These are phyloP conservation scores for Pleurotus giganteus DNA, from an alignment of 768 basidiomycete genomes.

Conservation along the genomic window DNA sequence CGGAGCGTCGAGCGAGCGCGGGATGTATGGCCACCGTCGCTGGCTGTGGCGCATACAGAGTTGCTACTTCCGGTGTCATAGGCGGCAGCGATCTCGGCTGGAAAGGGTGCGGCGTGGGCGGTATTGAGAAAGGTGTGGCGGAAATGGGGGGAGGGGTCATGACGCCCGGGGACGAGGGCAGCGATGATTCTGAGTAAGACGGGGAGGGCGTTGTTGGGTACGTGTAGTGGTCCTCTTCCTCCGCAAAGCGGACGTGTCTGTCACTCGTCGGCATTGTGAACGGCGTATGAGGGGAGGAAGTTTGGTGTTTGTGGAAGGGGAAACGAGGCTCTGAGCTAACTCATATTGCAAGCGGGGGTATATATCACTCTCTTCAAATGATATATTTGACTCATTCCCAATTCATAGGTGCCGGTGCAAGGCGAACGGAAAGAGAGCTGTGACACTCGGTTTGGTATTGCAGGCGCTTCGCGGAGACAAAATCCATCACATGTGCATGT, in stretches of 20 bases:
- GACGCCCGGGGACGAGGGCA: slow-evolving; percentile 6
- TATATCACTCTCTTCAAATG: not conserved
- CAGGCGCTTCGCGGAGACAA: not conserved
- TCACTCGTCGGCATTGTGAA: not conserved
- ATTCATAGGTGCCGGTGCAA: not conserved
- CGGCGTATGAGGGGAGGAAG: not conserved
- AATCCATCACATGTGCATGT: not conserved
- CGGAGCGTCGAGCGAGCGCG: not conserved
- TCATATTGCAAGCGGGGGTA: not conserved
- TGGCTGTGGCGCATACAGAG: not conserved
- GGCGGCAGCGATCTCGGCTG: not conserved
- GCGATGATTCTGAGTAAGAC: not conserved
- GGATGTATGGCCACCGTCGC: not conserved
- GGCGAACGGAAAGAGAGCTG: not conserved
- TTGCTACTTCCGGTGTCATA: not conserved
- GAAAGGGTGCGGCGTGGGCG: not conserved
- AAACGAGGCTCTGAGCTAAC: not conserved
- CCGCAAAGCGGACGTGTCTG: slow-evolving; percentile 8
- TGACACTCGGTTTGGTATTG: not conserved
- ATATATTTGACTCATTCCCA: not conserved
- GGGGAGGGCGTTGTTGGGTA: slow-evolving; percentile 7
- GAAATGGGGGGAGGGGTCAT: not conserved
- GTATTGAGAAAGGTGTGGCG: not conserved
- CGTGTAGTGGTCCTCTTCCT: slow-evolving; percentile 3
- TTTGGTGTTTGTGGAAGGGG: not conserved